These are phyloP conservation scores for Amanita brunnescens DNA, from an alignment of 768 basidiomycete genomes.

Conservation along the genomic window DNA sequence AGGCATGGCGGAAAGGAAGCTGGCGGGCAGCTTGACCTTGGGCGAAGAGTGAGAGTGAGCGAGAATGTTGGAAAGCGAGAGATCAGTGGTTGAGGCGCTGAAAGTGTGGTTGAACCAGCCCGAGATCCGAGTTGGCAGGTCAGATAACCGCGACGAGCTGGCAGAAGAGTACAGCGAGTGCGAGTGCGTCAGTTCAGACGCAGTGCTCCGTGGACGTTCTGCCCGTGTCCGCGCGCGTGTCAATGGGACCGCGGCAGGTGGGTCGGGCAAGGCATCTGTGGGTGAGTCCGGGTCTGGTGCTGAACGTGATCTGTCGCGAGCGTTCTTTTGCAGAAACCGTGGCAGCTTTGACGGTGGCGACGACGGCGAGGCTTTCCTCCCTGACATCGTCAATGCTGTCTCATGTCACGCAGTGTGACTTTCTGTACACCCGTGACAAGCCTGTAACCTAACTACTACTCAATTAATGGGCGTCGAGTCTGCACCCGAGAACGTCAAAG, in stretches of 20 bases:
- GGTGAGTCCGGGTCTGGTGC: background rate
- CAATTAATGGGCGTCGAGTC: too few species aligned
- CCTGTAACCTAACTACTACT: too few species aligned
- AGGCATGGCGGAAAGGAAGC: constrained; percentile 59
- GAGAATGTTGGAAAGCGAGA: constrained; percentile 56
- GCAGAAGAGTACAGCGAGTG: constrained; percentile 34
- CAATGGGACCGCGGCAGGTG: background rate
- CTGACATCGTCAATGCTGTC: background rate
- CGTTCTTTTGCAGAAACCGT: background rate
- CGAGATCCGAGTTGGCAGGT: constrained; percentile 67
- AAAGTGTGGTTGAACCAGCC: constrained; percentile 81
- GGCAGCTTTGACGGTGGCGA: background rate
- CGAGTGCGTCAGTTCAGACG: constrained; percentile 27
- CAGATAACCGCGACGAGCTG: constrained; percentile 47
- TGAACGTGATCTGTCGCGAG: background rate
- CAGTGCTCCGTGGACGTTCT: constrained; percentile 44
- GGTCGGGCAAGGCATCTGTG: background rate
- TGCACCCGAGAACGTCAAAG: too few species aligned
- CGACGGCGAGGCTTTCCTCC: background rate
- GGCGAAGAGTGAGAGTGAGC: constrained; percentile 27
- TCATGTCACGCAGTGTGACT: background rate
- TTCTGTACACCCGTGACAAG: too few species aligned
- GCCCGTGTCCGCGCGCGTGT: constrained; percentile 42
- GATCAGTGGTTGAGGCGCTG: constrained; percentile 61
- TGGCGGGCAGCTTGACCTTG: constrained; percentile 23